Base-by-base conservation (phyloP, 768 basidiomycete species). In the Macrolepiota fuliginosa region DNA sequence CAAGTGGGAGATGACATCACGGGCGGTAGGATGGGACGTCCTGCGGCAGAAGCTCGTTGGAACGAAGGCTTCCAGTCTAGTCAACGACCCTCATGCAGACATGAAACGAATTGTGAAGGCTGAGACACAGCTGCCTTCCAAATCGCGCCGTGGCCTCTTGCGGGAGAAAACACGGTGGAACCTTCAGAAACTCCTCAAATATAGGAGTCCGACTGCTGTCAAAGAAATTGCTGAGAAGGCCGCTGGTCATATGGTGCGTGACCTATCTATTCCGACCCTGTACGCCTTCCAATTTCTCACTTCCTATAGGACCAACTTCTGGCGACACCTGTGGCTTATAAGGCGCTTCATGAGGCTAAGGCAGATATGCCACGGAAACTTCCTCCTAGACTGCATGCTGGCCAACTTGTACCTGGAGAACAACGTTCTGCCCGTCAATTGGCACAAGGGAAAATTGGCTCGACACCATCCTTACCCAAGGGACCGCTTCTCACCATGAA, bases 1-100 rank as follows among this genome's bases (percentile, higher is more conserved):
- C 46, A 87, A 88, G 63, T 91, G 88, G 71, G 94, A 96, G 72
- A 85, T 96, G 80, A 89, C 92, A 15, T 91, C 96, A 24, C 85
- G 92, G 56, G 86, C 92, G 1, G 82, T 96, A 32, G 97, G 94
- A 0, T 86, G 91, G 80, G 96, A 98, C 68, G 67, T 94, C 37
- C 69, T 91, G 61, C 81, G 81, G 51, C 79, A 83, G 64, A 83
- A 79, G 63, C 71, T 92, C 39, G 77, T 75, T 62, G 73, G 66
- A 40, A 71, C 78, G 47, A 73, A 76, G 19, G 79, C 83, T 15
- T 71, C 77, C 46, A 68, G 76, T 35, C 70, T 88, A 36, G 79
- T 88, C 46, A 83, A 85, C 42, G 71, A 74, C 3, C 86, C 88
- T 51, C 77, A 82, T 5, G 62, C 72, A 22, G 77, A 78, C 56